Evolutionary conservation across 305 asterid genomes (phyloP).

Genomic region (Rubia balearica): DNA sequence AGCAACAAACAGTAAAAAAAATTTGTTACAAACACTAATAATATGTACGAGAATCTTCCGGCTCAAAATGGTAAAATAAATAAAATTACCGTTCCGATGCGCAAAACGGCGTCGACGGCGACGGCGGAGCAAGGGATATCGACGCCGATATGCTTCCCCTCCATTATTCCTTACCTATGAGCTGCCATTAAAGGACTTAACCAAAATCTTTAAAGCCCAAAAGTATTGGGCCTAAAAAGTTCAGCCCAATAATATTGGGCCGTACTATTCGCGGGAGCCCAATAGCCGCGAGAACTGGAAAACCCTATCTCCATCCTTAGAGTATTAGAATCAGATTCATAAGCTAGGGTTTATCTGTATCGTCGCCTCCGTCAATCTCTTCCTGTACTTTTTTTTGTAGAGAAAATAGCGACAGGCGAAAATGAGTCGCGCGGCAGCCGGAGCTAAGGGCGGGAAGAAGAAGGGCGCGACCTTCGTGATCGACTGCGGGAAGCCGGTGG

Average conservation of each 20-base stretch:
- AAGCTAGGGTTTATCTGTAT: background rate
- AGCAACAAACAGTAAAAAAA: conserved; percentile 23
- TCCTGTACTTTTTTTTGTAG: background rate
- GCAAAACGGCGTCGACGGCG: conserved; percentile 62
- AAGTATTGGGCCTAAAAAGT: background rate
- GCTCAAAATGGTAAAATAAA: background rate
- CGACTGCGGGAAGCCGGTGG: too few species aligned
- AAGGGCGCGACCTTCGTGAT: too few species aligned
- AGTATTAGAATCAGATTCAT: background rate
- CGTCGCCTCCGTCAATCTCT: background rate
- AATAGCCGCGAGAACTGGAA: background rate
- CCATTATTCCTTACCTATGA: conserved; percentile 26
- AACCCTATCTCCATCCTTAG: background rate
- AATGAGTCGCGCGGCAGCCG: background rate
- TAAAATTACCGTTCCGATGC: conserved; percentile 47
- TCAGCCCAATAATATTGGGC: background rate
- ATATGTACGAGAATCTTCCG: background rate
- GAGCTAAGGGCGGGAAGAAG: background rate
- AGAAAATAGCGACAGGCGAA: conserved; percentile 9
- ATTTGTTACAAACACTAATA: background rate
- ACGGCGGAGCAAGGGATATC: conserved; percentile 60
- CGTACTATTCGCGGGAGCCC: background rate
- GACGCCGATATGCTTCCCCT: conserved; percentile 28
- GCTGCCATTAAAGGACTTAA: background rate
- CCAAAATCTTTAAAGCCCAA: background rate